Conservation (phyloP, 768 basidiomycete genomes). For the Hortiboletus campestris region DNA sequence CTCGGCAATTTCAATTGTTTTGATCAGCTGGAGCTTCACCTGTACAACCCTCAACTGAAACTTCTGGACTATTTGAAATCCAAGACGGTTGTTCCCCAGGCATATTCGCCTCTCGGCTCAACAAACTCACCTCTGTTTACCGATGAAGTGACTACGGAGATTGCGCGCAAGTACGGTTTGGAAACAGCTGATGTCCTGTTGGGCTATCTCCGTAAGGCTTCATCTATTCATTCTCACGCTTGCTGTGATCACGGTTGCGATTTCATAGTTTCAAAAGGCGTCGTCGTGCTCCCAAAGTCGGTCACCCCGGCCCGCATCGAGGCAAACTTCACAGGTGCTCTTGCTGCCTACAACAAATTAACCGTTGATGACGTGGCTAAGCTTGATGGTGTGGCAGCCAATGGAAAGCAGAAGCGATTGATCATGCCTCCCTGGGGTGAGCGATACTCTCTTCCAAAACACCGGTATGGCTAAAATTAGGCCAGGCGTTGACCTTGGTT, state of each 20-base stretch:
- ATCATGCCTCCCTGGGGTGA: conserved; percentile 70
- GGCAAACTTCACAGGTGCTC: conserved; percentile 52
- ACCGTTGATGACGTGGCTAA: conserved; percentile 49
- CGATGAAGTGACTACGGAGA: conserved; percentile 57
- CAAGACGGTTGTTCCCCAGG: conserved; percentile 69
- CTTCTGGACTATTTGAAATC: conserved; percentile 59
- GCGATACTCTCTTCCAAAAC: conserved; percentile 25
- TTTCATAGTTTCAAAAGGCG: conserved; percentile 55
- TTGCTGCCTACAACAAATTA: conserved; percentile 46
- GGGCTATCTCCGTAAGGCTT: conserved; percentile 56
- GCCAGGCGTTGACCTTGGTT: conserved; percentile 63
- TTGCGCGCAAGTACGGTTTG: conserved; percentile 58
- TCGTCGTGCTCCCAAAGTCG: conserved; percentile 73
- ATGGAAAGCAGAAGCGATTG: conserved; percentile 68
- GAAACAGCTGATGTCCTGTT: conserved; percentile 57
- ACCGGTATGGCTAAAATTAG: conserved; percentile 12
- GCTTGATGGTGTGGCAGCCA: conserved; percentile 55
- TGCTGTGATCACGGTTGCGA: conserved; percentile 1
- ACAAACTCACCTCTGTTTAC: conserved; percentile 60
- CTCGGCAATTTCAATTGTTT: background rate
- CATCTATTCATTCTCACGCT: background rate
- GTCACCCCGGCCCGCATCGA: conserved; percentile 69
- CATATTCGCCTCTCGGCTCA: conserved; percentile 81
- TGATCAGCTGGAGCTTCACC: conserved; percentile 64
- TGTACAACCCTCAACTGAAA: conserved; percentile 73